phyloP scores from a whole-genome alignment of 768 basidiomycete species.

The Rhizopogon roseolus region DNA sequence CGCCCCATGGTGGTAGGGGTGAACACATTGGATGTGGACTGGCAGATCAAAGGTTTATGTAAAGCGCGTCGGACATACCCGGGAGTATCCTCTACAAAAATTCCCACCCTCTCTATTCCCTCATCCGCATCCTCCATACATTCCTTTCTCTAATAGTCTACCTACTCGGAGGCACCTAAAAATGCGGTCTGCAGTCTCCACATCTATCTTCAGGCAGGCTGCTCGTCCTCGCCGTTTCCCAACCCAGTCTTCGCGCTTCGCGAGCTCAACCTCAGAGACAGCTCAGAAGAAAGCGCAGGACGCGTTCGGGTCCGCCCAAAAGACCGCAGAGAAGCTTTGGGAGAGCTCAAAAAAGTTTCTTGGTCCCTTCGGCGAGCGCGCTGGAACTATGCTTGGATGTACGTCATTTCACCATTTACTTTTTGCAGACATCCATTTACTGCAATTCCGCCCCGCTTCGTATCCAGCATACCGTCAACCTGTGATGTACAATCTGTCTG shows the following conservation, averaged over 20 bases:
- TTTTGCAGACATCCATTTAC: not conserved
- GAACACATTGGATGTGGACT: too few relatives aligned
- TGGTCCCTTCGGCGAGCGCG: constrained; percentile 47
- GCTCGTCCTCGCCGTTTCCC: constrained; percentile 10
- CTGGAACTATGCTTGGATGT: constrained; percentile 57
- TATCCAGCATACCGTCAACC: constrained; percentile 69
- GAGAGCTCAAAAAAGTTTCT: constrained; percentile 43
- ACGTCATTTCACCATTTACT: constrained; percentile 14
- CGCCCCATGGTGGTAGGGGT: constrained; percentile 18
- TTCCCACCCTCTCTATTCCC: constrained; percentile 11
- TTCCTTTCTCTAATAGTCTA: too few relatives aligned
- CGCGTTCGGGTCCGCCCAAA: constrained; percentile 52
- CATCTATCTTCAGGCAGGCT: constrained; percentile 19
- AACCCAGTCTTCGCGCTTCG: constrained; percentile 29
- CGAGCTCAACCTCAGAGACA: constrained; percentile 39
- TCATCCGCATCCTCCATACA: not conserved
- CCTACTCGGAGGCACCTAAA: not conserved
- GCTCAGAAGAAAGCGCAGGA: constrained; percentile 73
- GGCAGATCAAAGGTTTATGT: too few relatives aligned
- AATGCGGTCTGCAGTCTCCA: constrained; percentile 22
- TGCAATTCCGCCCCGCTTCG: not conserved
- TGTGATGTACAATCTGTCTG: constrained; percentile 71
- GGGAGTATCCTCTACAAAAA: constrained; percentile 1
- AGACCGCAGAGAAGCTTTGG: constrained; percentile 49
- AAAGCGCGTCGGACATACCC: constrained; percentile 8